A percentile compares a stretch with the other conserved stretches of the same genome.
Conservation (phyloP, 23 red algal genomes). For the Cyanidioschyzon merolae region DNA sequence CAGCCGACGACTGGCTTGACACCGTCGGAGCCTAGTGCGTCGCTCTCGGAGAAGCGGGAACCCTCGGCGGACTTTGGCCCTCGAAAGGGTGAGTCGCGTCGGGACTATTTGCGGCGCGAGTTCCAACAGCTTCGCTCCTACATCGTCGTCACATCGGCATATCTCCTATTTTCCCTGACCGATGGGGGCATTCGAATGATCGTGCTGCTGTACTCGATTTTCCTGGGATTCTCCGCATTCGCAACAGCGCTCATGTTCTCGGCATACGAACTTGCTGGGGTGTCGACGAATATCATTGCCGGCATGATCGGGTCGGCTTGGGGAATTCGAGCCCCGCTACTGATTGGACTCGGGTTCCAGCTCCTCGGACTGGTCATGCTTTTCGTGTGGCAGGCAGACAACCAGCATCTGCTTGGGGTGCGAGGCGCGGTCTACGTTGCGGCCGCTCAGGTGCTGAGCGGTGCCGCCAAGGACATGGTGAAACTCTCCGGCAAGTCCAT, state of each 20-base stretch:
- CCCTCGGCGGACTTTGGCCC: background rate
- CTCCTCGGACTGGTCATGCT: background rate
- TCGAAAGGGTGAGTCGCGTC: background rate
- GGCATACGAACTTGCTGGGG: background rate
- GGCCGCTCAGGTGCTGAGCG: constrained; percentile 10
- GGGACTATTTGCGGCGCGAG: background rate
- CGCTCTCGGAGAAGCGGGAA: background rate
- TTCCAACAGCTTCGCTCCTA: constrained; percentile 1
- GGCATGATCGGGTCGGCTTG: constrained; percentile 10
- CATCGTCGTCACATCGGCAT: background rate
- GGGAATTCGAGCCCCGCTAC: constrained; percentile 1
- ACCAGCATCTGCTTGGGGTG: background rate
- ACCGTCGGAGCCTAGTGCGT: background rate
- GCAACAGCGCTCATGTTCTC: background rate
- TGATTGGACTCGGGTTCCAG: constrained; percentile 12
- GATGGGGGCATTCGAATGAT: constrained; percentile 15
- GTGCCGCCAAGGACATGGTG: constrained; percentile 18
- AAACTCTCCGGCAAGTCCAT: constrained; percentile 17
- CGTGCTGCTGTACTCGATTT: constrained; percentile 20
- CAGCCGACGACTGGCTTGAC: background rate
- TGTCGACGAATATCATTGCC: constrained; percentile 3
- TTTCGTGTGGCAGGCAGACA: constrained; percentile 1
- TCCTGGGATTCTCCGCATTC: background rate
- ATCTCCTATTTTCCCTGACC: constrained; percentile 18
- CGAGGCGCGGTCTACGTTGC: constrained; percentile 4